Base-by-base conservation (phyloP, 306 rosid genomes). In the Albizia julibrissin region DNA sequence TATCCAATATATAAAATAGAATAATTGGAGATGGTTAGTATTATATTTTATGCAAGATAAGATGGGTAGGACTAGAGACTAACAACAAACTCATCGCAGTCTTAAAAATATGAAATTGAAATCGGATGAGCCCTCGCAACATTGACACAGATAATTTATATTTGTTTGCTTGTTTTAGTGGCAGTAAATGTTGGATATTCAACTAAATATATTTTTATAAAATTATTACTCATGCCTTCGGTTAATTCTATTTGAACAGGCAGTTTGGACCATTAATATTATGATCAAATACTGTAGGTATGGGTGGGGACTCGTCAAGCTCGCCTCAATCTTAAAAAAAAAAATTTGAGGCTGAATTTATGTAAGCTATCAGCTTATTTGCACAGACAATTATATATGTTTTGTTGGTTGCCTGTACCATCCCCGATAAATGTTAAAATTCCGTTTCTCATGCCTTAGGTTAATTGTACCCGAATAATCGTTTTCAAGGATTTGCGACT, bases 1-100 rank as follows among this genome's bases (percentile, higher is more conserved):
- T 72, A 72, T 72, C 76, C 40, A 24, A 44, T 46, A 27, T 72
- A 72, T 26, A 43, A 69, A 39, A 42, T 40, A n/a, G 29, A 71
- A 27, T 44, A 26, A 72, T 26, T 26, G 15, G 13, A 26, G 39
- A 46, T 46, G 31, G 24, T 26, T 46, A 37, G 40, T 37, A 37
- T 37, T 37, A 29, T 5, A 42, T 70, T 69, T 39, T 64, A 29
- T 15, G 69, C 21, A 31, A 31, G 37, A 64, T 15, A 6, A 64
- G 29, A 29, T 64, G 69, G 40, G 40, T 29, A 64, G 40, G 69
- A 29, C 69, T 29, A 29, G 69, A 31, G n/a, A 29, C 40, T 15
- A 13, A 6, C 43, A 66, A 33, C 14, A 33, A 66, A 8, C 44
- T 33, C 22, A 15, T 16, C 10, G n/a, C 71, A 33, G 40, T 8